Evolutionary conservation across 495 filamentous ascomycete genomes (phyloP), one percentile per base, ranked within the genome.

Genomic region (Hyaloscypha finlandica): DNA sequence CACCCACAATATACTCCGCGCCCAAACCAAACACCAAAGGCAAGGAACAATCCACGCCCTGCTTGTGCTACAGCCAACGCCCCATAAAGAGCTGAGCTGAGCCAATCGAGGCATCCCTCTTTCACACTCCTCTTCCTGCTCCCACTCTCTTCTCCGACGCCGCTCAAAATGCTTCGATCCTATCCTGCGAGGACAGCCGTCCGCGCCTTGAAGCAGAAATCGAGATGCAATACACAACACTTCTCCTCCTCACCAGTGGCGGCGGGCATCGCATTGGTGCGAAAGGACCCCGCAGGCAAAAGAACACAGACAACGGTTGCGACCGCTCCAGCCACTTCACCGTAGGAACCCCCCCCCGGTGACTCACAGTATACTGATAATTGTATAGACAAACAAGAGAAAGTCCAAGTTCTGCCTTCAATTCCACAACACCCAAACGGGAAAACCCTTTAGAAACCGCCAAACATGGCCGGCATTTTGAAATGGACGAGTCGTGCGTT

Each of bases 401-500:
- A 55, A 54, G 51, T 37, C 73, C 73, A 4, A 68, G 63, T 58
- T 68, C 73, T 25, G 52, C 73, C 12, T 74, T 74, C 63, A 74
- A 74, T 68, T 39, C 62, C 4, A 19, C 59, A n/a, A 35, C 37
- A 5, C 55, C 74, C 71, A 65, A 76, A 76, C 72, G 76, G 89
- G 81, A 68, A 45, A 68, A 70, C 56, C 61, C 68, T 42, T 84
- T 93, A 65, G 90, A 92, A 71, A 55, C 64, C 14, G 83, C 93
- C 61, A 90, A 92, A 70, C 84, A 85, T 73, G 78, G 80, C 55
- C 80, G 83, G 71, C 77, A 81, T 65, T 82, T 84, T 55, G 86
- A 89, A 63, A 88, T 94, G 83, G 92, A 96, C 77, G 92, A 89
- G 70, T 88, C 86, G 86, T 88, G 83, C 60, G 85, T 82, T 48